Percentiles rank a stretch among this genome's conserved stretches.
Conservation (phyloP, 2,329 filamentous ascomycete genomes). For the Colletotrichum sp. region DNA sequence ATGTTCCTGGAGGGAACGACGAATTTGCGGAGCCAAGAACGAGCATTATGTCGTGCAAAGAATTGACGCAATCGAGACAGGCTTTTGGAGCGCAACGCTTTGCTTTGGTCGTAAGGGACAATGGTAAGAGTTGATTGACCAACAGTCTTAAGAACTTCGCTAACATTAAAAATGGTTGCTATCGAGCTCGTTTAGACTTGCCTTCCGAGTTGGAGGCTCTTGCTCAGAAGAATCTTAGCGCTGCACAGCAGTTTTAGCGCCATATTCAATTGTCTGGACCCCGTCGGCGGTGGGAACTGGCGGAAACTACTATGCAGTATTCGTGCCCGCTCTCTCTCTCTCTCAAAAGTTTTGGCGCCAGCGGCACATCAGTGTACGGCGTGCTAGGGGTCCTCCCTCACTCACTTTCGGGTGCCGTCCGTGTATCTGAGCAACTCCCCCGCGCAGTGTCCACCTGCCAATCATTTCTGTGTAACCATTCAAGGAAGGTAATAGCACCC, state of each 20-base stretch:
- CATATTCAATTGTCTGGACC: neutral
- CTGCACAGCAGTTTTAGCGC: neutral
- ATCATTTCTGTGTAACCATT: neutral
- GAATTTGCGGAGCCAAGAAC: neutral
- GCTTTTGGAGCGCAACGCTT: neutral
- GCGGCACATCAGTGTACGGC: neutral
- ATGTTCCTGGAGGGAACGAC: neutral
- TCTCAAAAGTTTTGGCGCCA: neutral
- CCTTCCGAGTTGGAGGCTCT: neutral
- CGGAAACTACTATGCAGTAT: neutral
- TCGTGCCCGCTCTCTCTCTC: neutral
- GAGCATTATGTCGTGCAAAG: neutral
- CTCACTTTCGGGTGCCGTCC: neutral
- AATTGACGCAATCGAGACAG: neutral
- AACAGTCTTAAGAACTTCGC: neutral
- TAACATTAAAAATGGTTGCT: neutral
- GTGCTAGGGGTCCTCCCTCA: neutral
- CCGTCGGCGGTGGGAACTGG: neutral
- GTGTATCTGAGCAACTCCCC: neutral
- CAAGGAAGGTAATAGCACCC: neutral
- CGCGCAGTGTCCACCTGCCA: neutral
- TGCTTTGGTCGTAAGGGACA: neutral
- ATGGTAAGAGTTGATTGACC: neutral
- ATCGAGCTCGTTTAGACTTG: neutral
- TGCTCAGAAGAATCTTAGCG: neutral